phyloP scores from a whole-genome alignment of 345 rosid species.

The Lepidium didymum region DNA sequence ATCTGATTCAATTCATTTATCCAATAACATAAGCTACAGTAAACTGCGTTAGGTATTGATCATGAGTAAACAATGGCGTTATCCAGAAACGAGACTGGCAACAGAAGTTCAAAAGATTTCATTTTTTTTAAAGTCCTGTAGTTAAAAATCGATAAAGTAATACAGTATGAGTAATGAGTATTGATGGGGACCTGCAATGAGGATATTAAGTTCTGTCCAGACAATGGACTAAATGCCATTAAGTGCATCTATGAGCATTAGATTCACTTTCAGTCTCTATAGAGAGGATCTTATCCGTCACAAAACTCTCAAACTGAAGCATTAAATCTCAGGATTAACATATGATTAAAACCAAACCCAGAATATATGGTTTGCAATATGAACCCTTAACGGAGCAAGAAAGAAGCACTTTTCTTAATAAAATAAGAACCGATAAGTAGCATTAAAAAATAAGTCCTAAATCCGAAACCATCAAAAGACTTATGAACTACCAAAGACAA shows the following conservation, averaged over 20 bases:
- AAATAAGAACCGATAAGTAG: neutral
- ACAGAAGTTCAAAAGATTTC: too few relatives aligned
- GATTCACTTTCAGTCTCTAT: neutral
- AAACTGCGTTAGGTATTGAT: neutral
- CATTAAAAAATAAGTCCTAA: slow-evolving; percentile 8
- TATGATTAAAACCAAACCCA: neutral
- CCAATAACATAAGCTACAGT: neutral
- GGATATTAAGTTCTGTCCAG: neutral
- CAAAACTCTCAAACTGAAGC: neutral
- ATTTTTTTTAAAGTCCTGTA: too few relatives aligned
- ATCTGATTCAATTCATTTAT: neutral
- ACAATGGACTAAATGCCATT: neutral
- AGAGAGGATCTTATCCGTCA: neutral
- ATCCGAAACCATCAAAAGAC: slow-evolving; percentile 4
- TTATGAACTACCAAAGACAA: neutral
- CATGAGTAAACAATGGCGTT: too few relatives aligned
- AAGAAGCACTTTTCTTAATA: neutral
- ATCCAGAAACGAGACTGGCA: too few relatives aligned
- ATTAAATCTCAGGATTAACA: neutral
- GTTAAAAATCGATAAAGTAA: neutral
- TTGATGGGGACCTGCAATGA: neutral
- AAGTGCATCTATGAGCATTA: neutral
- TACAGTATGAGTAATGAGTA: neutral
- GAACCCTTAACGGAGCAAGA: slow-evolving; percentile 6
- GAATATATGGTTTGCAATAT: neutral